Base-by-base conservation (phyloP, 2,329 filamentous ascomycete genomes). In the Trichoderma asperellum region DNA sequence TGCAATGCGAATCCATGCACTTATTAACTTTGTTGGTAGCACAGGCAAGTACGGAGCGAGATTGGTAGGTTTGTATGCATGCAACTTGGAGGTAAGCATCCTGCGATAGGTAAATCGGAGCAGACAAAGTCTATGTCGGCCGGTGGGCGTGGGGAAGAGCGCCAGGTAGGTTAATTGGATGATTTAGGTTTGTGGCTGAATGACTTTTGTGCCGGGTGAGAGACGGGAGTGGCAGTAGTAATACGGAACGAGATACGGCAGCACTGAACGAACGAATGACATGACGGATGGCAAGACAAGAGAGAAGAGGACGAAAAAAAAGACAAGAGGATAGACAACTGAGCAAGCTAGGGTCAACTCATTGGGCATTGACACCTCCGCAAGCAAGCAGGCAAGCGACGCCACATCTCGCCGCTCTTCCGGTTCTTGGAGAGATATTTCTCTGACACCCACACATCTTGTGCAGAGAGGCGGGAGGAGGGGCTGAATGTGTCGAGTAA, bases 401-500 rank as follows among this genome's bases (percentile, higher is more conserved):
- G 43, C 40, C 34, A 49, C 40, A 43, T 10, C 18, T 43, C 37
- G 24, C 37, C 43, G 49, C 29, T 7, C 2, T 7, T 35, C 43
- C 35, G 24, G 60, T 52, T 47, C 60, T 47, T 52, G 47, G 21
- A 24, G n/a, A 24, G 47, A 21, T 29, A 21, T 32, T 49, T 52
- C 59, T 52, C 11, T 12, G 52, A 32, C 29, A 32, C 12, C 29
- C 29, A 62, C 34, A 29, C 43, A 52, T 52, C 43, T 43, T 43
- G 14, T 35, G 34, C 40, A 35, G 6, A 52, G 29, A 43, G 49
- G 53, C 37, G 55, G 29, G 12, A 21, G 4, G 53, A 55, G 59
- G 59, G 63, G 62, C 53, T 40, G 57, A 58, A 66, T 57, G 63
- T 66, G 63, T 66, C 63, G 58, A 58, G 37, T 58, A 57, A 35